Percentiles rank a stretch among this genome's conserved stretches.
phyloP scores from a whole-genome alignment of 2,329 filamentous ascomycete genomes.

The Tolypocladium sp. region DNA sequence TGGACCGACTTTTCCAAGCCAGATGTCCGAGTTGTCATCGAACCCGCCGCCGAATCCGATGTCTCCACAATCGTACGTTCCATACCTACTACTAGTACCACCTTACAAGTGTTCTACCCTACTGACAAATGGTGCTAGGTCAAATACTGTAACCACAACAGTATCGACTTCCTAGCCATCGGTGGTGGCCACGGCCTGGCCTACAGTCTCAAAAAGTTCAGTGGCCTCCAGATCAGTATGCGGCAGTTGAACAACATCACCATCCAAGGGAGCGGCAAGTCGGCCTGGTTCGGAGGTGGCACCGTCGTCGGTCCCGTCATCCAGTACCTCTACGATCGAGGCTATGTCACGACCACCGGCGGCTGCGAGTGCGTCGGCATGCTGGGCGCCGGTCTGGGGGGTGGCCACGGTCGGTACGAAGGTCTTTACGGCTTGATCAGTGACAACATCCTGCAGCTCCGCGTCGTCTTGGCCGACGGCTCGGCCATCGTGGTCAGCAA shows the following conservation, averaged over 20 bases:
- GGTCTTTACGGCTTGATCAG: constrained; percentile 18
- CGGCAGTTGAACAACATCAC: constrained; percentile 6
- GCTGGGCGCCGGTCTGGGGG: constrained; percentile 18
- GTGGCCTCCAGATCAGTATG: constrained; percentile 13
- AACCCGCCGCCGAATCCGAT: no score
- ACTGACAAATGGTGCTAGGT: constrained; percentile 4
- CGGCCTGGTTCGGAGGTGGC: not conserved
- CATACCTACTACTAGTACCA: no score
- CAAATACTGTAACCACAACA: constrained; percentile 11
- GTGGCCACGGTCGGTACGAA: constrained; percentile 20
- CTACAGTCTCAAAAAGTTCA: constrained; percentile 7
- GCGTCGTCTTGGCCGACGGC: constrained; percentile 22
- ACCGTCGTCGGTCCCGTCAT: constrained; percentile 1
- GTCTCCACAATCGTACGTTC: no score
- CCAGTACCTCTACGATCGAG: constrained; percentile 6
- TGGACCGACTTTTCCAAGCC: no score
- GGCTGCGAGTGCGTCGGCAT: constrained; percentile 12
- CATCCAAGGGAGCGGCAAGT: not conserved
- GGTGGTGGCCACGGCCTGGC: constrained; percentile 13
- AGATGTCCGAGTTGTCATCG: no score
- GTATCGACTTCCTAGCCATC: constrained; percentile 9
- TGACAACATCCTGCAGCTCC: constrained; percentile 22
- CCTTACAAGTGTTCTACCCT: no score
- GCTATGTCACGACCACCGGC: not conserved
- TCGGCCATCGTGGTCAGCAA: constrained; percentile 7